Evolutionary conservation across 164 flowering plant genomes (phyloP), one percentile per base, ranked within the genome.

Genomic region (Macadamia tetraphylla): DNA sequence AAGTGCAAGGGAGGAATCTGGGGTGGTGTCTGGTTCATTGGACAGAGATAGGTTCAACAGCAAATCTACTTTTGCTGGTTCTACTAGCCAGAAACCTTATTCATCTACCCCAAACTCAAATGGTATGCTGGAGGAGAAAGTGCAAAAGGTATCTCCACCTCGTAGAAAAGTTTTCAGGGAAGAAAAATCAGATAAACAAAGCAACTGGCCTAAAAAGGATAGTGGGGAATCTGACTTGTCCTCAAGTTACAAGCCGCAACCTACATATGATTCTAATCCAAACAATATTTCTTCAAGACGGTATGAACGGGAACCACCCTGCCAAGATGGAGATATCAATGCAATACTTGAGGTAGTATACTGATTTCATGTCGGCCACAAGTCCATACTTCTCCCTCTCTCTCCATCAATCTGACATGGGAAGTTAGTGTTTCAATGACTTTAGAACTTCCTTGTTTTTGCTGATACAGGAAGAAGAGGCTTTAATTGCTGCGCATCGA

Each of bases 401-500:
- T 66, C 13, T 3, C 6, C 51, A 8, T 46, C 13, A 9, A 46
- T 53, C 3, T 17, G 23, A 59, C 29, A 6, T 12, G n/a, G 11
- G 3, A 15, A 52, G 0, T 31, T 1, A 12, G n/a, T 14, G 29
- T 11, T 6, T 58, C 64, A 72, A 14, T 30, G 30, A 15, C 3
- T 23, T 3, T 1, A 44, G 15, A 9, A 23, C 13, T 55, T 2
- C 44, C 6, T 62, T 48, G 18, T 64, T 69, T 58, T 66, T 29
- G n/a, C 61, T 63, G 17, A 62, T 77, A 29, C 70, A 92, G 99
- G 98, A 95, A 77, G 99, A 95, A 79, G 99, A 88, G 76, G 97
- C 97, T 62, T 71, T 95, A 43, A 85, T 91, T 74, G 85, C 93
- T 43, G 95, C 99, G 63, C 99, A 95, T 71, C 82, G 98, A 70